A percentile compares a stretch with the other conserved stretches of the same genome.
Evolutionary conservation across 2,329 filamentous ascomycete species (phyloP).

Genomic region (Penicillium sp.): DNA sequence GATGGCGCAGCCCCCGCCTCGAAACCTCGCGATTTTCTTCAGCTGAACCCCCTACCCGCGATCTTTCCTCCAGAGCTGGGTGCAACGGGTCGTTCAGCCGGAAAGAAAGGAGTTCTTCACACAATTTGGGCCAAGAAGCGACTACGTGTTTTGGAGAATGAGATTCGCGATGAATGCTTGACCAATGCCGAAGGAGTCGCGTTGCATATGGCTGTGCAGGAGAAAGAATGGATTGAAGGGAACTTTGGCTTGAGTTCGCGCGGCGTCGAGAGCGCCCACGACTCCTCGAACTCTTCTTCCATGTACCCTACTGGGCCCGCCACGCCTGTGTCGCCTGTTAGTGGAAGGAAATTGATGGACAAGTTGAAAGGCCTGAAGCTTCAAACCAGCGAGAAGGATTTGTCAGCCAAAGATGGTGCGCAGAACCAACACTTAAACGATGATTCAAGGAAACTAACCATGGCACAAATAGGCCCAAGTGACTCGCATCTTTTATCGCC

Average conservation of each 20-base stretch:
- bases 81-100: conserved; percentile 67
- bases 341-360: conserved; percentile 74
- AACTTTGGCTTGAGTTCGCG: conserved; percentile 71
- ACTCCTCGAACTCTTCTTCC: conserved; percentile 31
- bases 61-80: conserved; percentile 82
- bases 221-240: conserved; percentile 82
- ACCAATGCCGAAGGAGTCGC: conserved; percentile 81
- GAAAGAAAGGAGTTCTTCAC: conserved; percentile 82
- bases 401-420: conserved; percentile 64
- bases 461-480: conserved; percentile 21
- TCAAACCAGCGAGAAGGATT: conserved; percentile 72
- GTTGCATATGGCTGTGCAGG: conserved; percentile 80
- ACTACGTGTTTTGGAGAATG: conserved; percentile 73
- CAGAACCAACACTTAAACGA: conserved; percentile 4
- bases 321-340: conserved; percentile 67
- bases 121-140: conserved; percentile 90
- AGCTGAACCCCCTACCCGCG: conserved; percentile 81
- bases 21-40: conserved; percentile 53
- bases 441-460: conserved; percentile 30
- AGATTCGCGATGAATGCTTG: conserved; percentile 76
- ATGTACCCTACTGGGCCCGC: conserved; percentile 52
- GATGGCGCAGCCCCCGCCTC: neutral
- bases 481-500: conserved; percentile 54
- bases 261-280: conserved; percentile 37
- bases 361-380: conserved; percentile 81